Evolutionary conservation across 176 grass and related monocot genomes (phyloP).

Genomic region (Puya raimondii): DNA sequence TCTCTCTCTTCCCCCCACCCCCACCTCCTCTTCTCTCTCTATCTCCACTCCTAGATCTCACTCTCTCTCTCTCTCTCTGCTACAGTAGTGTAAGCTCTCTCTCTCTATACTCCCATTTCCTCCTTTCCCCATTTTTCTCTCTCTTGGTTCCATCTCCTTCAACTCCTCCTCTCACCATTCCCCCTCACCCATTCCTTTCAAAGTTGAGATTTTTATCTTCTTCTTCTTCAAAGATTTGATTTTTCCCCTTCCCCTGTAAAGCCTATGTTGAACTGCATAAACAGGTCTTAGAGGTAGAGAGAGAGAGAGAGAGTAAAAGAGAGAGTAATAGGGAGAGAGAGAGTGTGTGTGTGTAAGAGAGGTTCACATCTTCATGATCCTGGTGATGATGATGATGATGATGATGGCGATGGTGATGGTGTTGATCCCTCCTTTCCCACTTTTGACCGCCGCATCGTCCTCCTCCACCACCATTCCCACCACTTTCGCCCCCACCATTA

Average conservation of each 20-base stretch:
- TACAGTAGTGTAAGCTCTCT: conserved; percentile 24
- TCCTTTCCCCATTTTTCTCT: conserved; percentile 19
- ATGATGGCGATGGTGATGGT: conserved; percentile 3
- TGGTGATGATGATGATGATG: background rate
- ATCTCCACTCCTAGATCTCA: background rate
- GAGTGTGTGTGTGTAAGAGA: background rate
- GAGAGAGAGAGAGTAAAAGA: no score
- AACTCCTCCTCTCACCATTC: conserved; percentile 12
- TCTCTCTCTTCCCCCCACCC: background rate
- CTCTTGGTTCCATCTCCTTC: conserved; percentile 11
- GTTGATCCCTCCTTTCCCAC: conserved; percentile 7
- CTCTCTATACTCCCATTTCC: background rate
- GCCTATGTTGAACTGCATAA: background rate
- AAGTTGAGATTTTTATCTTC: background rate
- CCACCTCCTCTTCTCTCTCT: background rate
- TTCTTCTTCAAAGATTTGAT: background rate
- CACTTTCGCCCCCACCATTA: background rate
- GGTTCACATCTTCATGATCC: conserved; percentile 4
- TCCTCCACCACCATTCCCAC: conserved; percentile 2
- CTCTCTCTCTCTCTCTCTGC: conserved; percentile 32
- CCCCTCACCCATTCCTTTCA: conserved; percentile 20
- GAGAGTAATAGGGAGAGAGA: no score
- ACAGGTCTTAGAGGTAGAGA: no score
- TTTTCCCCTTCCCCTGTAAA: background rate
- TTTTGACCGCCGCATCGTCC: conserved; percentile 13